Evolutionary conservation across 352 stramenopile genomes (phyloP).

Genomic region (Phytophthora pini): DNA sequence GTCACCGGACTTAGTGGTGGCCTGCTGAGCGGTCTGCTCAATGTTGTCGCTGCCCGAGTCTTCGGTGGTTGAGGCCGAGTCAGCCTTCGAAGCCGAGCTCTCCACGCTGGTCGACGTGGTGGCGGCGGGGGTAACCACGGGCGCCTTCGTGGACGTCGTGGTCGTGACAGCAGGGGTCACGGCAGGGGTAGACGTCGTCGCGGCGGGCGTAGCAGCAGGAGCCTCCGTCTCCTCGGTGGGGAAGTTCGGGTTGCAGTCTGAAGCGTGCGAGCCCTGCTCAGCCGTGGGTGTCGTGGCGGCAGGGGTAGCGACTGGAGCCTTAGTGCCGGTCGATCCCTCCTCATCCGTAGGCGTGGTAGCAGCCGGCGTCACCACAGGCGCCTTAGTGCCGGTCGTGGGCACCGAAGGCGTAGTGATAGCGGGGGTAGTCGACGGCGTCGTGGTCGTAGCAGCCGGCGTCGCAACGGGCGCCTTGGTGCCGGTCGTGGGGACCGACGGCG

Average conservation of each 20-base stretch:
- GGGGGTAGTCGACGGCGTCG: constrained; percentile 3
- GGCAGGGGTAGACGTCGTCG: constrained; percentile 10
- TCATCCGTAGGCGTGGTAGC: constrained; percentile 14
- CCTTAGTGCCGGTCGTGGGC: constrained; percentile 14
- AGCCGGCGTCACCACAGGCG: constrained; percentile 1
- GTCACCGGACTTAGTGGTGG: constrained; percentile 38
- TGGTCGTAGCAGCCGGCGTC: constrained; percentile 6
- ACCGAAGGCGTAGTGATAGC: constrained; percentile 9
- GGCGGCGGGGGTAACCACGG: neutral
- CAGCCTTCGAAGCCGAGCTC: constrained; percentile 12
- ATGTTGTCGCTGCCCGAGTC: constrained; percentile 23
- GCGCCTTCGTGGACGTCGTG: constrained; percentile 8
- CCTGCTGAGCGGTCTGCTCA: constrained; percentile 33
- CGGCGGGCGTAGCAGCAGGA: constrained; percentile 7
- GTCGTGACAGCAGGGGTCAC: constrained; percentile 25
- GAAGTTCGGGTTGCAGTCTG: constrained; percentile 48
- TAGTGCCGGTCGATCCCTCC: constrained; percentile 18
- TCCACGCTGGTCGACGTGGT: constrained; percentile 18
- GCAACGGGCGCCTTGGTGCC: constrained; percentile 7
- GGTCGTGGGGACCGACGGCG: constrained; percentile 12
- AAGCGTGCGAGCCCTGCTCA: constrained; percentile 24
- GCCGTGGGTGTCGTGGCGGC: constrained; percentile 5
- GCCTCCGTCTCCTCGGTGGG: constrained; percentile 30
- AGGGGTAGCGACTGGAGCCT: constrained; percentile 5
- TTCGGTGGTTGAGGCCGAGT: constrained; percentile 17